Conservation (phyloP, 805 yeast species). For the Cyberlindnera subsufficiens region DNA sequence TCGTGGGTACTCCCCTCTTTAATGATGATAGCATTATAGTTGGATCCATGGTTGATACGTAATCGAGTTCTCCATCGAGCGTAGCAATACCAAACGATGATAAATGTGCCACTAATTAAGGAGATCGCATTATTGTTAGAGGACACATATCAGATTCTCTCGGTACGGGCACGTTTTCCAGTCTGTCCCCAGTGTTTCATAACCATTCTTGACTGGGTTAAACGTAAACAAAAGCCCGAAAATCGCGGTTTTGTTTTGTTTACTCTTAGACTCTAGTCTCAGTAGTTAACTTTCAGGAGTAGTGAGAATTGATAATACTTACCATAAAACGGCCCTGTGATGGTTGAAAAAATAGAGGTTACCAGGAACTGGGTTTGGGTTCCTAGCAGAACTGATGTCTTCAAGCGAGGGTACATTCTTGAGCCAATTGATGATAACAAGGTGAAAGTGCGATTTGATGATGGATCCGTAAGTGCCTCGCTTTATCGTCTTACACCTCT, state of each 20-base stretch:
- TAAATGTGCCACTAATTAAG: neutral
- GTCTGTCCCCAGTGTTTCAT: neutral
- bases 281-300: no score
- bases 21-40: neutral
- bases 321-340: neutral
- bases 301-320: no score
- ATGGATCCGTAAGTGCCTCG: conserved; percentile 27
- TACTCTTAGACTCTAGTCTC: neutral
- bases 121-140: no score
- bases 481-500: neutral
- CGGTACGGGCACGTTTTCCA: conserved; percentile 1
- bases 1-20: neutral
- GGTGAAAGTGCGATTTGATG: conserved; percentile 35
- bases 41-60: neutral
- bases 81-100: neutral
- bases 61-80: neutral
- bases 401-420: conserved; percentile 54
- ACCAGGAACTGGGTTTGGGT: conserved; percentile 68
- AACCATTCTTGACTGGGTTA: conserved; percentile 5
- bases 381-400: conserved; percentile 51
- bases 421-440: conserved; percentile 32
- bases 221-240: conserved; percentile 8
- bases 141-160: no score
- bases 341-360: conserved; percentile 5
- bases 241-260: conserved; percentile 3